These are phyloP conservation scores for Carpinus viminea DNA, from an alignment of 306 rosid genomes.

Conservation along the genomic window DNA sequence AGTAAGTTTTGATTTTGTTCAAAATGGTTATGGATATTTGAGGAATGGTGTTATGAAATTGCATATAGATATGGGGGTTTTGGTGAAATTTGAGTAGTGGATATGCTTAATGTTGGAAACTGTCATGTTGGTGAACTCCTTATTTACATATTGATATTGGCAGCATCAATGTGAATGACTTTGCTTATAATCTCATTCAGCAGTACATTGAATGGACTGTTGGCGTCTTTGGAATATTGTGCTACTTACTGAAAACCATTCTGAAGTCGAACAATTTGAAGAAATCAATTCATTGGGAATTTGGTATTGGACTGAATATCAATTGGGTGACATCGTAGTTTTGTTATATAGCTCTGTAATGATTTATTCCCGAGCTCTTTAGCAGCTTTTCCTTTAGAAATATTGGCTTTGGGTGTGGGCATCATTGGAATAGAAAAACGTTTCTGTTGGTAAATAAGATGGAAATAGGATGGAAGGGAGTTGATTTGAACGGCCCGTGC, in stretches of 20 bases:
- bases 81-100: not conserved
- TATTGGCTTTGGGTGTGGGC: not conserved
- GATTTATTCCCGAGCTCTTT: not conserved
- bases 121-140: not conserved
- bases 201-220: not conserved
- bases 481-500: not conserved
- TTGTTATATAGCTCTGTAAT: not conserved
- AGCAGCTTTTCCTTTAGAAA: not conserved
- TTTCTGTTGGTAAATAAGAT: not conserved
- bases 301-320: not conserved
- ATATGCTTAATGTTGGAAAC: not conserved
- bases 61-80: not conserved
- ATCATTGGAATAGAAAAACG: not conserved
- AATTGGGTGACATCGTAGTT: not conserved
- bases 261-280: not conserved
- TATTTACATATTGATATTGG: not conserved
- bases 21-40: not conserved
- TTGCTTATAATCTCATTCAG: not conserved
- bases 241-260: not conserved
- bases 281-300: conserved; percentile 2
- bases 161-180: not conserved
- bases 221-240: not conserved
- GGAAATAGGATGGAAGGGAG: not conserved
- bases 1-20: conserved; percentile 23
- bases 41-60: not conserved